Conservation (phyloP, 2,329 filamentous ascomycete genomes). For the Stemphylium beticola region DNA sequence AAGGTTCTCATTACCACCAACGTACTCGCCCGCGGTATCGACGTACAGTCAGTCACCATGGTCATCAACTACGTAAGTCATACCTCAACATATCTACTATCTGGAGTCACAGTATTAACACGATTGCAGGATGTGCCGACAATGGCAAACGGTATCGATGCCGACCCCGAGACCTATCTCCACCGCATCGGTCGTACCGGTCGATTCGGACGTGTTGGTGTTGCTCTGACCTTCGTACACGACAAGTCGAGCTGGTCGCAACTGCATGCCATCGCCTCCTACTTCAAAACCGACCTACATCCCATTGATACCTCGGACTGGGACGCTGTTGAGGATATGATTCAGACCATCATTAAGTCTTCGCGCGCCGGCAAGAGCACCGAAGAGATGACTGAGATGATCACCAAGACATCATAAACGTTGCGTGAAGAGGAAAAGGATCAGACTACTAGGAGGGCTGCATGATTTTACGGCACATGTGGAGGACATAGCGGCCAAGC, state of each 20-base stretch:
- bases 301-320: slow-evolving; percentile 85
- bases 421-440: not conserved
- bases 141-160: slow-evolving; percentile 63
- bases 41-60: slow-evolving; percentile 90
- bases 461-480: not conserved
- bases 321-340: slow-evolving; percentile 84
- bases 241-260: slow-evolving; percentile 81
- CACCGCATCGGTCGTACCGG: slow-evolving; percentile 97
- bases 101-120: slow-evolving; percentile 18
- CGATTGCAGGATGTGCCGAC: slow-evolving; percentile 61
- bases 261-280: slow-evolving; percentile 77
- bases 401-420: slow-evolving; percentile 10
- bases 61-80: slow-evolving; percentile 85
- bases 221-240: slow-evolving; percentile 93
- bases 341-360: slow-evolving; percentile 67
- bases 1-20: slow-evolving; percentile 99
- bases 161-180: slow-evolving; percentile 94
- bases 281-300: slow-evolving; percentile 81
- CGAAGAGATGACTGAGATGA: slow-evolving; percentile 46
- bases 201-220: slow-evolving; percentile 93
- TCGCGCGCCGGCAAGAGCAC: slow-evolving; percentile 50
- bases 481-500: not conserved
- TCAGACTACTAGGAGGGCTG: not conserved
- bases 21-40: slow-evolving; percentile 93
- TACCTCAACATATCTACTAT: not conserved